Base-by-base conservation (phyloP, 2,329 filamentous ascomycete genomes). In the Balansia obtecta region DNA sequence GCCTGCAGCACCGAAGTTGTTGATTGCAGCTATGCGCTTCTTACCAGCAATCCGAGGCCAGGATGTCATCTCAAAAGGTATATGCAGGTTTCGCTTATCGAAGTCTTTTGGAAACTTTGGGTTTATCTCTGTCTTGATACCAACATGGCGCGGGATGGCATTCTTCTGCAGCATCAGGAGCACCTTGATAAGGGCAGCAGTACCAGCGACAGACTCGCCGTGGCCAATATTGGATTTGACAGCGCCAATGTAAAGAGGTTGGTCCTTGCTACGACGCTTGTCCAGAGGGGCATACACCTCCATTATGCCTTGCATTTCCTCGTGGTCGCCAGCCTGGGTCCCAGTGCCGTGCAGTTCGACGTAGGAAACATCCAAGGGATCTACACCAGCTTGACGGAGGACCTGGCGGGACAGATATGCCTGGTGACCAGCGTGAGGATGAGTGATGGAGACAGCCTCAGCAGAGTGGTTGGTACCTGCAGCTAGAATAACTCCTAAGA, bases 271-370 rank as follows among this genome's bases (percentile, higher is more conserved):
- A 13, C 71, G 66, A 55, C 74, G 72, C 20, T 70, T 68, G 32
- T 69, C 58, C 1, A 20, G 68, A 13, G 74, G 75, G 0, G 74
- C 74, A 53, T 76, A 80, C 7, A 74, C 68, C 45, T 73, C 66
- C 2, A 83, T 79, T 43, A 95, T 86, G 0, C 85, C 88, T 1
- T 79, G 71, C 85, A 93, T 91, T 63, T 95, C 89, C 1, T 82
- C 85, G 2, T 82, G 83, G 60, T 95, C 89, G 50, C 89, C 89
- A 34, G 86, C 88, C 64, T 94, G 88, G 0, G 89, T 95, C 30
- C 89, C 89, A 1, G 88, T 95, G 4, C 90, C 89, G 63, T 95
- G 89, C 80, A 94, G 88, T 66, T 95, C 89, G 2, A 95, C 84
- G 58, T 93, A 94, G 64, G 82, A 80, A 30, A 95, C 77, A 50